Evolutionary conservation across 2,329 filamentous ascomycete species (phyloP), one percentile per base, ranked within the genome.

Genomic region (Colletotrichum spaethianum): DNA sequence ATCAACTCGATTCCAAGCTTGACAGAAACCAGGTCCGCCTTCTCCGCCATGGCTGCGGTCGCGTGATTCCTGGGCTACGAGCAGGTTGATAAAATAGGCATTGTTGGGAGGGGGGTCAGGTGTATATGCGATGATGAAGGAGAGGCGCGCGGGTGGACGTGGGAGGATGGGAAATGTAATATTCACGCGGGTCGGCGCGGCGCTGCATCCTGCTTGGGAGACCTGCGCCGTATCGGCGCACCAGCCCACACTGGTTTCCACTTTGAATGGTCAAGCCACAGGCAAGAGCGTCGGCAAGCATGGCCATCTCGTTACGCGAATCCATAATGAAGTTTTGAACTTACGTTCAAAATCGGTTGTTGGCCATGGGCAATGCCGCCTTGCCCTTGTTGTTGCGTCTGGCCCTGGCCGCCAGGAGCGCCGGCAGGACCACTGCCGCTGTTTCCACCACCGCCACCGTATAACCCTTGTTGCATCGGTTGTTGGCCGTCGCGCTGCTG

Each of bases 261-360:
- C 70, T 72, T 70, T 72, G 59, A 16, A 63, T 70, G 66, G 65
- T 33, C 70, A 63, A 70, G 65, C 70, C 60, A 64, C 70, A 70
- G 31, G 60, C 26, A 64, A 60, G 31, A 64, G 66, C 53, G 52
- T 36, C 28, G 52, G 60, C 60, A 46, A 63, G 40, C 38, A 14
- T 26, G 31, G 52, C n/a, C 31, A 33, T 56, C 23, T 38, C 40
- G 50, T 68, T 44, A 59, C 44, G 65, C 59, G 36, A 60, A 48
- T 31, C 52, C n/a, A 56, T 42, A 44, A 60, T 36, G 38, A 59
- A 26, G 69, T 65, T 53, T 28, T 50, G 63, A 75, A 82, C 89
- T 84, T 82, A 91, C 89, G 80, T 93, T 93, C 64, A 97, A 83
- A 76, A 97, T 97, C 5, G 94, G 94, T 79, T 96, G 94, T 31